Evolutionary conservation across 371 early-diverging fungal genomes (phyloP).

Genomic region (Mortierella sp.): DNA sequence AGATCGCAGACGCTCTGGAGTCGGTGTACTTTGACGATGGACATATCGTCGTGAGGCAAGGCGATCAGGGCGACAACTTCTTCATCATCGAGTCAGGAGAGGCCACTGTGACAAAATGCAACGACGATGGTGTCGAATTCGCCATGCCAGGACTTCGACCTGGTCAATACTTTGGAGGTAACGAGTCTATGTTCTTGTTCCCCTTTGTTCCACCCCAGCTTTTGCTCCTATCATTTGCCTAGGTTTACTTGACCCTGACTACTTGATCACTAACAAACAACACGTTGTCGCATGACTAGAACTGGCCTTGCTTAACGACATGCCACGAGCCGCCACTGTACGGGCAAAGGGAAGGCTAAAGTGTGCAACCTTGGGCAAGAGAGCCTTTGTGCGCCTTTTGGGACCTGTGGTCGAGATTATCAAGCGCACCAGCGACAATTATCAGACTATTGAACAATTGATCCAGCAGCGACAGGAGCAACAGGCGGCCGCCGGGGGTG

Average conservation of each 20-base stretch:
- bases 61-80: slow-evolving; percentile 84
- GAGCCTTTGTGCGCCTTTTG: slow-evolving; percentile 91
- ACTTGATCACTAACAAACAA: neutral
- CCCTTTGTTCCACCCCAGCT: neutral
- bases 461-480: slow-evolving; percentile 50
- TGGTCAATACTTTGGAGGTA: slow-evolving; percentile 97
- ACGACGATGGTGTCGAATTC: slow-evolving; percentile 81
- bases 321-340: slow-evolving; percentile 93
- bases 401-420: slow-evolving; percentile 95
- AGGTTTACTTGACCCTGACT: neutral
- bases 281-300: slow-evolving; percentile 60
- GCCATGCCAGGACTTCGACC: slow-evolving; percentile 79
- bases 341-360: slow-evolving; percentile 89
- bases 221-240: neutral
- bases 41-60: slow-evolving; percentile 87
- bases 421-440: slow-evolving; percentile 89
- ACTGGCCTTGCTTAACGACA: slow-evolving; percentile 90
- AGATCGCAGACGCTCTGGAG: slow-evolving; percentile 95
- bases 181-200: neutral
- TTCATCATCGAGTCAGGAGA: slow-evolving; percentile 94
- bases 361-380: slow-evolving; percentile 91
- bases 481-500: slow-evolving; percentile 21
- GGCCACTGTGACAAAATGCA: slow-evolving; percentile 80
- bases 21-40: slow-evolving; percentile 83
- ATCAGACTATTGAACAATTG: slow-evolving; percentile 60